These are phyloP conservation scores for Carnegiea gigantea DNA, from an alignment of 179 eudicot species.

Conservation along the genomic window DNA sequence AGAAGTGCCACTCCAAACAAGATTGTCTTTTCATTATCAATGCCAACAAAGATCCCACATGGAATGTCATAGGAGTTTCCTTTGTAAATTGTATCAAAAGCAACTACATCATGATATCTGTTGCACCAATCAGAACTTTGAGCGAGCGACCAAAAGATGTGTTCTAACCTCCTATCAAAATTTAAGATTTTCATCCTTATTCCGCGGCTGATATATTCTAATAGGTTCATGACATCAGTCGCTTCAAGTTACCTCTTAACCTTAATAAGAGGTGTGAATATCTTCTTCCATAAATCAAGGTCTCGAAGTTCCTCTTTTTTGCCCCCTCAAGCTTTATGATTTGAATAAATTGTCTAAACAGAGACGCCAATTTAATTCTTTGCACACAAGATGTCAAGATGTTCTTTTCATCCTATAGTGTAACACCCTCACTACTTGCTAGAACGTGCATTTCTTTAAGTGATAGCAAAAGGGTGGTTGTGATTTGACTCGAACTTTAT, in stretches of 20 bases:
- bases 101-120: not conserved
- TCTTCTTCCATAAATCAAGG: not conserved
- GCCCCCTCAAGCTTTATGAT: not conserved
- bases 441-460: not conserved
- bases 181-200: not conserved
- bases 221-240: not conserved
- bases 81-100: constrained; percentile 2
- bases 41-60: not conserved
- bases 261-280: not conserved
- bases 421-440: not conserved
- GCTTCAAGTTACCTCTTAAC: not conserved
- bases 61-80: not conserved
- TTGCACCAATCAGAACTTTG: constrained; percentile 11
- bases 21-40: not conserved
- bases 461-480: not conserved
- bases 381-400: not conserved
- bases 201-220: not conserved
- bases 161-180: not conserved
- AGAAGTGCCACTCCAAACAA: not conserved
- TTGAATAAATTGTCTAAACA: not conserved
- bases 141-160: not conserved
- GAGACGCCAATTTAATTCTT: not conserved
- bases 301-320: not conserved
- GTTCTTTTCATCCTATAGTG: not conserved
- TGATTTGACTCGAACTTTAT: not conserved